Evolutionary conservation across 2,329 filamentous ascomycete genomes (phyloP).

Genomic region (Cladophialophora carrionii): DNA sequence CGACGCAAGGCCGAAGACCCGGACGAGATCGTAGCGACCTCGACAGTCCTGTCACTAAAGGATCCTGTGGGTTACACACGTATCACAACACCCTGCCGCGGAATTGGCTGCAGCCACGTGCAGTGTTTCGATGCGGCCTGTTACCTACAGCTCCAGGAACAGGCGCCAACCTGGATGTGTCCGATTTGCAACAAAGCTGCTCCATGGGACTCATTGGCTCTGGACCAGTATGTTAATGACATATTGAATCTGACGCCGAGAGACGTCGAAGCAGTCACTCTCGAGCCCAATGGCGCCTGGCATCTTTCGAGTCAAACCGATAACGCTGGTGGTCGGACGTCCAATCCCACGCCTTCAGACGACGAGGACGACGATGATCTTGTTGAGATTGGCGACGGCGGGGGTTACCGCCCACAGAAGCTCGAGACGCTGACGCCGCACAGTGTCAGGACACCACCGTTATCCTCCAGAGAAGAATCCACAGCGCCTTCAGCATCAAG

Average conservation of each 20-base stretch:
- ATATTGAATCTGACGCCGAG: conserved; percentile 75
- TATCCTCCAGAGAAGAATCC: conserved; percentile 41
- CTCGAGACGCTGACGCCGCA: conserved; percentile 43
- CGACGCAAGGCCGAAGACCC: conserved; percentile 78
- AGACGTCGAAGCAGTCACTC: conserved; percentile 79
- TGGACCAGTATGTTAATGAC: conserved; percentile 89
- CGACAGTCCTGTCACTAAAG: conserved; percentile 85
- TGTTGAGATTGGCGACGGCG: conserved; percentile 53
- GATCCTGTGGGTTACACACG: conserved; percentile 87
- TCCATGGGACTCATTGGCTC: conserved; percentile 77
- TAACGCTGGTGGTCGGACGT: conserved; percentile 44
- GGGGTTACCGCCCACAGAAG: conserved; percentile 32
- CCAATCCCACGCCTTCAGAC: conserved; percentile 44
- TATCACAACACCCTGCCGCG: conserved; percentile 78
- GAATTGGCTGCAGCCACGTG: conserved; percentile 78
- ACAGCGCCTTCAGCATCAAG: conserved; percentile 28
- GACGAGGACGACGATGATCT: conserved; percentile 53
- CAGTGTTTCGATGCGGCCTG: conserved; percentile 94
- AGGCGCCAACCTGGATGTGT: conserved; percentile 95
- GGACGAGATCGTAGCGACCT: conserved; percentile 80
- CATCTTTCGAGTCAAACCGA: conserved; percentile 29
- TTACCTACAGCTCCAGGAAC: conserved; percentile 91
- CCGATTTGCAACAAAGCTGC: conserved; percentile 87
- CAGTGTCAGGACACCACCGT: conserved; percentile 43
- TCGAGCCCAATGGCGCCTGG: conserved; percentile 88